Percentiles rank a stretch among this genome's conserved stretches.
Conservation (phyloP, 768 basidiomycete species). For the Macrolepiota albuminosa region DNA sequence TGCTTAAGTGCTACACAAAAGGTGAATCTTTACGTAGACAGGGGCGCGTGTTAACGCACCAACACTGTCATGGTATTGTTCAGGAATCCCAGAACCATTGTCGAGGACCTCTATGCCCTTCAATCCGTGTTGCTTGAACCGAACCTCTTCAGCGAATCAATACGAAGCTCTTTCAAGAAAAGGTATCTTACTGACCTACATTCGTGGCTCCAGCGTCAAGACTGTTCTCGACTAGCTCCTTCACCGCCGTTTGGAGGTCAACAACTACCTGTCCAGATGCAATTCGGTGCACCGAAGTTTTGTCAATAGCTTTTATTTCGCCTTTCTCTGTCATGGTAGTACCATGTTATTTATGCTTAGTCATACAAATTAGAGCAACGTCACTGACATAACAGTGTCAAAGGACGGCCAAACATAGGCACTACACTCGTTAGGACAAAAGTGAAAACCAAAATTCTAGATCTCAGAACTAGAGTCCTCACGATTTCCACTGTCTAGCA, state of each 20-base stretch:
- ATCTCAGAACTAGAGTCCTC: not conserved
- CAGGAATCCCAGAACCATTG: slow-evolving; percentile 84
- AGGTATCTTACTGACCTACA: slow-evolving; percentile 53
- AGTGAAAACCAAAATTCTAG: not conserved
- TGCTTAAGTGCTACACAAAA: slow-evolving; percentile 70
- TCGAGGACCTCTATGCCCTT: slow-evolving; percentile 84
- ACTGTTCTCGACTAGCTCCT: slow-evolving; percentile 95
- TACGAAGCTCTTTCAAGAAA: not conserved
- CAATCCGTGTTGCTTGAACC: slow-evolving; percentile 85
- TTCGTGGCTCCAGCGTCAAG: slow-evolving; percentile 87
- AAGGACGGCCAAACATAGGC: too few species aligned
- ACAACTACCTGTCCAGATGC: slow-evolving; percentile 95
- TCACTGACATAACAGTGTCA: too few species aligned
- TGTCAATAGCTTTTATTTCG: slow-evolving; percentile 62
- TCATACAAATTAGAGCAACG: too few species aligned
- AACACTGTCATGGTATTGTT: slow-evolving; percentile 70
- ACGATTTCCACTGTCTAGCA: not conserved
- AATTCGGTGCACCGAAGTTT: slow-evolving; percentile 76
- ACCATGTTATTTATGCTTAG: too few species aligned
- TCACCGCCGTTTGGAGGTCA: slow-evolving; percentile 90
- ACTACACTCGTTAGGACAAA: too few species aligned
- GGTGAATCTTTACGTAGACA: not conserved
- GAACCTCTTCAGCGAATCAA: slow-evolving; percentile 56
- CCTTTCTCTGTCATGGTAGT: slow-evolving; percentile 24
- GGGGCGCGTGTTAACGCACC: slow-evolving; percentile 42